A percentile compares a stretch with the other conserved stretches of the same genome.
phyloP scores from a whole-genome alignment of 2,329 filamentous ascomycete genomes.

The Aspergillus sp. region DNA sequence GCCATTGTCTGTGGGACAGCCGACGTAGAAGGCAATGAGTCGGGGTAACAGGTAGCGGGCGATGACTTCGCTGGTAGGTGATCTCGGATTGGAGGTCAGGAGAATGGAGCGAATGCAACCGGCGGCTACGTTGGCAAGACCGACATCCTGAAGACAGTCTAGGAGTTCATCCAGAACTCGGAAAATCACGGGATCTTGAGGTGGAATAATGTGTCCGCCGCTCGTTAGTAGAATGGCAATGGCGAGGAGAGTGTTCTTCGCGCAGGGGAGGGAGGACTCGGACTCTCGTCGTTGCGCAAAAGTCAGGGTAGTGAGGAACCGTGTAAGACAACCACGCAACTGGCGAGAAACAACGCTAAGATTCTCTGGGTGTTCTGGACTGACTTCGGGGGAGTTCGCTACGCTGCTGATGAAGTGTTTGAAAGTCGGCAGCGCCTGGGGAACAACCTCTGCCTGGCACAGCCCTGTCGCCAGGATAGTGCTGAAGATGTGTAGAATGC shows the following conservation, averaged over 20 bases:
- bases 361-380: constrained; percentile 31
- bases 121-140: constrained; percentile 76
- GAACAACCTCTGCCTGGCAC: constrained; percentile 86
- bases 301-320: constrained; percentile 72
- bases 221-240: constrained; percentile 86
- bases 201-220: constrained; percentile 70
- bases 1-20: constrained; percentile 53
- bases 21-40: constrained; percentile 71
- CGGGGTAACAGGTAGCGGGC: constrained; percentile 73
- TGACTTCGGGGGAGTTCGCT: constrained; percentile 41
- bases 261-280: constrained; percentile 77
- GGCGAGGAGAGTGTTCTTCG: constrained; percentile 89
- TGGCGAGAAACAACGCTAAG: constrained; percentile 63
- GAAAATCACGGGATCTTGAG: constrained; percentile 72
- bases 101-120: constrained; percentile 86
- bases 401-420: constrained; percentile 85
- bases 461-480: constrained; percentile 84
- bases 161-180: constrained; percentile 78
- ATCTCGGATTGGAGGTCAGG: constrained; percentile 63
- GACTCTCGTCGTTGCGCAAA: constrained; percentile 54
- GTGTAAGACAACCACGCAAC: constrained; percentile 76
- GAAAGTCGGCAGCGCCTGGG: constrained; percentile 85
- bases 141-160: constrained; percentile 70
- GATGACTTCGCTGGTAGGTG: constrained; percentile 68
- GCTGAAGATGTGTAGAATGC: constrained; percentile 94